Base-by-base conservation (phyloP, 2,329 filamentous ascomycete species). In the Phoma sp. region DNA sequence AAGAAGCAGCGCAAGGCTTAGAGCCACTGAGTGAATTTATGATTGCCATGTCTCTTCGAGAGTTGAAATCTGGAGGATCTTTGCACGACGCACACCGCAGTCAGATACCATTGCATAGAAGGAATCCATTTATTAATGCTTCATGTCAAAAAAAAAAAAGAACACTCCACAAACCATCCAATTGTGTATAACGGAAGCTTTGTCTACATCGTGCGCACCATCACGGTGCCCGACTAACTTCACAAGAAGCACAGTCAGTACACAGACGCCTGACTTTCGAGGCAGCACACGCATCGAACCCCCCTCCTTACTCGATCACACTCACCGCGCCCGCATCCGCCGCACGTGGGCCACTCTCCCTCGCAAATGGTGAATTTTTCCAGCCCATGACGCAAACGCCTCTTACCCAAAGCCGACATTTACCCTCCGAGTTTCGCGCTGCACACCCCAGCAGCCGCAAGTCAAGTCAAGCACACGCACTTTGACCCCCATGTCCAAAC, bases 1-100 rank as follows among this genome's bases (percentile, higher is more conserved):
- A 76, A 76, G 72, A 79, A 74, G 64, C 70, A 72, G 73, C 74
- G 78, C 33, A 74, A 75, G 54, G 76, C 67, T 24, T 74, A 63
- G 27, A 47, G 4, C 7, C n/a, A 18, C 13, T 23, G n/a, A 0
- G 1, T 18, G 14, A 14, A 14, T n/a, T n/a, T n/a, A 13, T n/a
- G 6, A 3, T 25, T 4, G 18, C 3, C 10, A 23, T 13, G 7
- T 24, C 14, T 7, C 13, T 25, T 11, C 11, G 8, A n/a, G 4
- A n/a, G 3, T 29, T 24, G 25, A 23, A 22, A 18, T 5, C 24
- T 39, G 10, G 35, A 38, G 25, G 8, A 23, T 22, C n/a, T 14
- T 23, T 39, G 44, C 24, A 30, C 14, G 22, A 44, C 18, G 41
- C 41, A 47, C 11, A 14, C 25, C 23, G 37, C 23, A 11, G 25